Evolutionary conservation across 352 stramenopile species (phyloP).

Genomic region (Pythium oligandrum): DNA sequence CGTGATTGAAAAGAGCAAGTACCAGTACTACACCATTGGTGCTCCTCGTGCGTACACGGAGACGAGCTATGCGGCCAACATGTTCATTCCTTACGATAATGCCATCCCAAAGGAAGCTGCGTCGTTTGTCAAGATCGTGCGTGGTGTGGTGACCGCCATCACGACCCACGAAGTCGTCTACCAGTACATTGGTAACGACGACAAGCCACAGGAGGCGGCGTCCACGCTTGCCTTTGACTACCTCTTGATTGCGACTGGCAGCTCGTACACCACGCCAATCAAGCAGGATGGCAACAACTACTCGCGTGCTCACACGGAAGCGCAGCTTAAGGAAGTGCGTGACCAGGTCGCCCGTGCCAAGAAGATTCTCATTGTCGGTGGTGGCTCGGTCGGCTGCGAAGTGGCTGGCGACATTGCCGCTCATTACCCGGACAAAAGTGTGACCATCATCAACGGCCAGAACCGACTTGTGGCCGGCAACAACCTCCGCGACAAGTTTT

Average conservation of each 20-base stretch:
- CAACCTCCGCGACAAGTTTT: slow-evolving; percentile 48
- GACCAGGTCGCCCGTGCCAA: slow-evolving; percentile 30
- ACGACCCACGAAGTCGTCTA: slow-evolving; percentile 14
- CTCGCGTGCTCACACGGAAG: slow-evolving; percentile 16
- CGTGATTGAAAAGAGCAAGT: slow-evolving; percentile 50
- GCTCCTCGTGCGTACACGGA: slow-evolving; percentile 52
- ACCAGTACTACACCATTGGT: slow-evolving; percentile 42
- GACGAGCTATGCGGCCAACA: slow-evolving; percentile 34
- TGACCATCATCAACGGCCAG: slow-evolving; percentile 47
- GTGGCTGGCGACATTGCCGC: slow-evolving; percentile 53
- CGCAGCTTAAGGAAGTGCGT: slow-evolving; percentile 25
- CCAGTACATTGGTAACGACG: slow-evolving; percentile 15
- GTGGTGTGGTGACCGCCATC: slow-evolving; percentile 15
- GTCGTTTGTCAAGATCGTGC: slow-evolving; percentile 14
- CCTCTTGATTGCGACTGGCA: slow-evolving; percentile 25
- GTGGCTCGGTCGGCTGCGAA: slow-evolving; percentile 51
- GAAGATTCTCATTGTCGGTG: slow-evolving; percentile 49
- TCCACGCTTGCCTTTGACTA: slow-evolving; percentile 23
- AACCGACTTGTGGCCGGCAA: slow-evolving; percentile 29
- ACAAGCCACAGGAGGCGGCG: slow-evolving; percentile 6
- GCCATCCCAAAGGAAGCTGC: slow-evolving; percentile 27
- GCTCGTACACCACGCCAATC: slow-evolving; percentile 23
- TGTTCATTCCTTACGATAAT: slow-evolving; percentile 69
- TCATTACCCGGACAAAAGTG: slow-evolving; percentile 48
- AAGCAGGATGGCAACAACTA: slow-evolving; percentile 7